Base-by-base conservation (phyloP, 768 basidiomycete species). In the Atractiella rhizophila region DNA sequence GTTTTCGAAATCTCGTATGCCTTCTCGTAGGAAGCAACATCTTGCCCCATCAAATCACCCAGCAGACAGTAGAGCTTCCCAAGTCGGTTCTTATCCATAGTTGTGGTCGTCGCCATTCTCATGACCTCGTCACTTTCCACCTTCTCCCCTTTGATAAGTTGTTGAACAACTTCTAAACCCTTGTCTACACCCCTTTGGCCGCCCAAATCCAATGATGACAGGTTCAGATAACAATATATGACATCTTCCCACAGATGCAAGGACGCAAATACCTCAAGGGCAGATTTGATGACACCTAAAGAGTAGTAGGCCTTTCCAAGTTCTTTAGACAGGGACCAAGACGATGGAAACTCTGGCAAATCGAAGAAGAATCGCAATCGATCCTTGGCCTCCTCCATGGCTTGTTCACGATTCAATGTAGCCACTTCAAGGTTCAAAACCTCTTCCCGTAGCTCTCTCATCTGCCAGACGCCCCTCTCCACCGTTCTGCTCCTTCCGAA, bases 211-310 rank as follows among this genome's bases (percentile, higher is more conserved):
- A n/a, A n/a, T n/a, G n/a, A n/a, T n/a, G n/a, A n/a, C n/a, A n/a
- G n/a, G n/a, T n/a, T n/a, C n/a, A n/a, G n/a, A 63, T 45, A 80
- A 59, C 88, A 96, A 47, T 68, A 66, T 31, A 83, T 82, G 7
- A 80, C 85, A 48, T 94, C 81, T 60, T 91, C 91, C 86, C 86
- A 98, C 83, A 94, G 83, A 61, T 96, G 85, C 45, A 94, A 64
- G 27, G 80, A 68, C 60, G 82, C 76, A 54, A 83, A 96, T 41
- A 94, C 86, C 57, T 78, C 86, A 36, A 96, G 63, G 0, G 91
- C 86, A 4, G 79, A 83, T 50, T 74, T 74, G 44, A 78, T 66
- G 42, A 88, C 82, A 13, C 91, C 91, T 36, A 96, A 64, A 33
- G 70, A 67, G 48, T 85, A 62, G 61, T 76, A 85, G 39, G 81